Evolutionary conservation across 2,329 filamentous ascomycete species (phyloP).

Genomic region (Amphichorda felina): DNA sequence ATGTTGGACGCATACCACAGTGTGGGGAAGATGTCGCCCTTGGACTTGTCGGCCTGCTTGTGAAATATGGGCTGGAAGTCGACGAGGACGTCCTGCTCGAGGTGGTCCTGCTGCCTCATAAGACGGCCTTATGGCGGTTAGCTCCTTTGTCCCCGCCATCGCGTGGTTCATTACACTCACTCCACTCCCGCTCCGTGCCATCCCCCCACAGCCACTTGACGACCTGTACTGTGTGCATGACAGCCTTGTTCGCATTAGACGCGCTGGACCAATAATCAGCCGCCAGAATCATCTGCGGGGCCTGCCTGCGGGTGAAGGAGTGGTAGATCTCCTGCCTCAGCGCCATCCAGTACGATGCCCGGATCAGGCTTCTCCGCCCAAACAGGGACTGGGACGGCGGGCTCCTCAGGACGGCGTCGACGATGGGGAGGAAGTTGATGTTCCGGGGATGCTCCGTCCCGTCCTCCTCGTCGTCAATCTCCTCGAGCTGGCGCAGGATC

Average conservation of each 20-base stretch:
- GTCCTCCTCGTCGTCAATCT: slow-evolving; percentile 23
- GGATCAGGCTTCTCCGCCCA: slow-evolving; percentile 20
- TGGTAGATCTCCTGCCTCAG: slow-evolving; percentile 27
- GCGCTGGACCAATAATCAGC: slow-evolving; percentile 20
- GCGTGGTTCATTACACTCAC: no score
- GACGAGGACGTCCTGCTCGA: slow-evolving; percentile 18
- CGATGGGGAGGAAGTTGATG: slow-evolving; percentile 25
- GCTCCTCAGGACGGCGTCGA: slow-evolving; percentile 24
- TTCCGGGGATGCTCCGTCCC: background rate
- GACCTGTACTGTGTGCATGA: slow-evolving; percentile 27
- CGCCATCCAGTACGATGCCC: slow-evolving; percentile 28
- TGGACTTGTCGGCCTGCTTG: slow-evolving; percentile 19
- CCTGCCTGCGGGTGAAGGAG: slow-evolving; percentile 23
- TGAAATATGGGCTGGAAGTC: slow-evolving; percentile 21
- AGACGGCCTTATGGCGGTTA: slow-evolving; percentile 22
- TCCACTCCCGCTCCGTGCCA: slow-evolving; percentile 20
- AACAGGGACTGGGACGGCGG: slow-evolving; percentile 23
- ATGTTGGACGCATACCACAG: slow-evolving; percentile 26
- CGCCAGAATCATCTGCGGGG: slow-evolving; percentile 22
- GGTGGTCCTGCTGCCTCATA: slow-evolving; percentile 20
- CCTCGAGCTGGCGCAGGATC: slow-evolving; percentile 26
- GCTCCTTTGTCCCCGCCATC: no score
- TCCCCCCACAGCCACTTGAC: slow-evolving; percentile 28
- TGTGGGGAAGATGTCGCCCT: slow-evolving; percentile 25
- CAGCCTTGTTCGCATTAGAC: slow-evolving; percentile 24